Percentiles rank a stretch among this genome's conserved stretches.
Evolutionary conservation across 2,329 filamentous ascomycete species (phyloP).

Genomic region (Neofusicoccum cordaticola): DNA sequence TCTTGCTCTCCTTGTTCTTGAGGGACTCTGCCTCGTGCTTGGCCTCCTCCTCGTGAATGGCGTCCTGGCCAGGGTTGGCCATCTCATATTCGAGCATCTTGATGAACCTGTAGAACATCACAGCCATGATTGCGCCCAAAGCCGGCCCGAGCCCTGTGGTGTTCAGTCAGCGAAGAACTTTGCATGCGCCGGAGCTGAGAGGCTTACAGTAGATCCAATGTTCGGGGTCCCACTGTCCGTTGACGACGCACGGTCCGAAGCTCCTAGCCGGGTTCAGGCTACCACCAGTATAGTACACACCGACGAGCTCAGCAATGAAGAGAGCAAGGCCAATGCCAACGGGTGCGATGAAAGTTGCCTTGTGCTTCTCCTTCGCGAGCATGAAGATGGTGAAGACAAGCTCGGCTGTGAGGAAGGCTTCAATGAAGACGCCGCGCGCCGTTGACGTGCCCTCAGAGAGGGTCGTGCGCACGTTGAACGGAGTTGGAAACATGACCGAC

Average conservation of each 20-base stretch:
- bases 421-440: constrained; percentile 37
- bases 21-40: constrained; percentile 3
- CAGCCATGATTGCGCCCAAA: constrained; percentile 46
- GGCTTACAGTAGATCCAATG: constrained; percentile 43
- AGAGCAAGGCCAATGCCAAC: constrained; percentile 69
- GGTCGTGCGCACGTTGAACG: constrained; percentile 35
- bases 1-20: constrained; percentile 14
- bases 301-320: constrained; percentile 59
- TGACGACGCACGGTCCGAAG: constrained; percentile 43
- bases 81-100: constrained; percentile 52
- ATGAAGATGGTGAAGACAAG: constrained; percentile 50
- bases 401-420: constrained; percentile 39
- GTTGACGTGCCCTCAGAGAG: constrained; percentile 31
- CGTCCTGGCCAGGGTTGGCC: constrained; percentile 48
- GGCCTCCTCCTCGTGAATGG: constrained; percentile 40
- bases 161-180: neutral
- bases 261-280: constrained; percentile 41
- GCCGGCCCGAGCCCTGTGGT: constrained; percentile 42
- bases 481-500: constrained; percentile 34
- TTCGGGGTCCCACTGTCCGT: constrained; percentile 34
- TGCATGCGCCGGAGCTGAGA: neutral
- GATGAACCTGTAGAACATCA: constrained; percentile 49
- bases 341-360: constrained; percentile 67
- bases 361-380: constrained; percentile 71
- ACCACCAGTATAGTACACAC: constrained; percentile 46